Evolutionary conservation across 2,329 filamentous ascomycete genomes (phyloP).

Genomic region (Cercospora zeina): DNA sequence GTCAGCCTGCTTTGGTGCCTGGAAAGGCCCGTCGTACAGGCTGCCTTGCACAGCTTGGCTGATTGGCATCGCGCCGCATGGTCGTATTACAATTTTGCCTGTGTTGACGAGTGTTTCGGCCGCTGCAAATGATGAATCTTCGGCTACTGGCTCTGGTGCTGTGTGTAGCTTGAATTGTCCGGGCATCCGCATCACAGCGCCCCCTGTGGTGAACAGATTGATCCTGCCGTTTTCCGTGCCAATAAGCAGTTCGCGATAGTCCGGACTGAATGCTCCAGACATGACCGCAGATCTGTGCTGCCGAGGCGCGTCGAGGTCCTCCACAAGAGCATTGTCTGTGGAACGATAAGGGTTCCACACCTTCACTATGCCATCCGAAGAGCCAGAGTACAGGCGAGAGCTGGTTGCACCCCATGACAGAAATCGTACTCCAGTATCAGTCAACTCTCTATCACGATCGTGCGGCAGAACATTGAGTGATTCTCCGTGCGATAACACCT

Average conservation of each 20-base stretch:
- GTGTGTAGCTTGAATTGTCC: constrained; percentile 32
- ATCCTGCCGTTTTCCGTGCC: constrained; percentile 59
- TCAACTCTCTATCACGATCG: constrained; percentile 48
- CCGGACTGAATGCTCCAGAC: constrained; percentile 58
- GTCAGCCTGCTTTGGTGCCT: constrained; percentile 27
- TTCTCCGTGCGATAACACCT: constrained; percentile 53
- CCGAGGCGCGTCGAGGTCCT: constrained; percentile 52
- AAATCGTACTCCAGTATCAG: constrained; percentile 60
- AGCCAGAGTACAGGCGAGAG: constrained; percentile 59
- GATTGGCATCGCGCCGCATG: constrained; percentile 48
- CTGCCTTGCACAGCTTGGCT: constrained; percentile 50
- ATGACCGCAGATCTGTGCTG: constrained; percentile 54
- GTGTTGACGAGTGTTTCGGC: constrained; percentile 38
- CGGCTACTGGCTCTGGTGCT: constrained; percentile 15
- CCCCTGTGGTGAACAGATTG: constrained; percentile 52
- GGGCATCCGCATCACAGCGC: constrained; percentile 15
- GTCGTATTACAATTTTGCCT: constrained; percentile 40
- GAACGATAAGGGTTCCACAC: constrained; percentile 59
- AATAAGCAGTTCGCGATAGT: constrained; percentile 57
- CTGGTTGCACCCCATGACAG: constrained; percentile 58
- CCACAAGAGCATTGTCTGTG: constrained; percentile 53
- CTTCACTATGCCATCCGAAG: constrained; percentile 62
- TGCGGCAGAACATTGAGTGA: constrained; percentile 54
- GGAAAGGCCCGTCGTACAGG: constrained; percentile 45
- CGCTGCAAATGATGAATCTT: constrained; percentile 25